These are phyloP conservation scores for Colletotrichum gloeosporioides DNA, from an alignment of 2,329 filamentous ascomycete genomes.

Conservation along the genomic window DNA sequence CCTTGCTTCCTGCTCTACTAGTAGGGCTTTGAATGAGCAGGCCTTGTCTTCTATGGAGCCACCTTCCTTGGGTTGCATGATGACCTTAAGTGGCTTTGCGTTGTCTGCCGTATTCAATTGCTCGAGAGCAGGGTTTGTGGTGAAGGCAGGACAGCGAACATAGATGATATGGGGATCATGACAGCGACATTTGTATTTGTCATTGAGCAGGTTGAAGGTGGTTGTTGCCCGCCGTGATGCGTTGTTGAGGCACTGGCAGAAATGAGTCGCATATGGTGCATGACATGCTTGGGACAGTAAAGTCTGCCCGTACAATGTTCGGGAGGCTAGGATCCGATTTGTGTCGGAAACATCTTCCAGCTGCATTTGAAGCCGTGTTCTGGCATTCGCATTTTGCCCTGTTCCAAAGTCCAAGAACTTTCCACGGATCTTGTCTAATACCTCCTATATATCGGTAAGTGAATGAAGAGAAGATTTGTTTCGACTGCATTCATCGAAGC, in stretches of 20 bases:
- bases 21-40: neutral
- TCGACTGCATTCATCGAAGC: rapidly evolving
- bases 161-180: neutral
- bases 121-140: rapidly evolving
- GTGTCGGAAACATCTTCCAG: neutral
- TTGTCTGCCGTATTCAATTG: neutral
- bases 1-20: neutral
- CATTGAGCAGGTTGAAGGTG: neutral
- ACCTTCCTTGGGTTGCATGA: neutral
- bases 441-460: neutral
- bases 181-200: neutral
- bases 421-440: neutral
- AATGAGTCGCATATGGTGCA: neutral
- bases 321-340: neutral
- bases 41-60: neutral
- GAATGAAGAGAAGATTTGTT: rapidly evolving
- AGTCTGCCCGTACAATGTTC: neutral
- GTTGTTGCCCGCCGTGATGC: neutral
- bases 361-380: neutral
- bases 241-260: neutral
- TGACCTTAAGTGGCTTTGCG: neutral
- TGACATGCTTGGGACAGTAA: neutral
- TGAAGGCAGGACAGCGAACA: neutral
- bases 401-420: neutral
- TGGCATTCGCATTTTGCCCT: neutral